These are phyloP conservation scores for Paracoccidioides lutzii DNA, from an alignment of 2,329 filamentous ascomycete species.

Conservation along the genomic window DNA sequence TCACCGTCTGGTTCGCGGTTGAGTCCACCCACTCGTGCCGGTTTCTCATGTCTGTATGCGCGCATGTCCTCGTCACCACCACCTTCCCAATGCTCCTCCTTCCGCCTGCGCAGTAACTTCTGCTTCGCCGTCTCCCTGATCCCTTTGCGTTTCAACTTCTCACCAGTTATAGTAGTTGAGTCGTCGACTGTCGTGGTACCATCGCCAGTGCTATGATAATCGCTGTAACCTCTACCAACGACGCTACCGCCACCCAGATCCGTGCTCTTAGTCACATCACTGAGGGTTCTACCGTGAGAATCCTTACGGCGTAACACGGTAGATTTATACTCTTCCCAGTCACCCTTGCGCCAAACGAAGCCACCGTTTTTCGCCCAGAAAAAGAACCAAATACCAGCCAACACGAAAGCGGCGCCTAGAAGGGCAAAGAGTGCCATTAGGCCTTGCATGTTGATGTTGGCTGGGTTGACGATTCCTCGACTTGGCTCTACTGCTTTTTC, in stretches of 20 bases:
- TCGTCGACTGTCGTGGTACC: constrained; percentile 33
- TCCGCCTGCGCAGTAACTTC: constrained; percentile 25
- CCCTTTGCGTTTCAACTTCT: constrained; percentile 17
- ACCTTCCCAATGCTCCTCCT: constrained; percentile 41
- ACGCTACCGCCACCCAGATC: constrained; percentile 74
- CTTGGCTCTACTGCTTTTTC: constrained; percentile 14
- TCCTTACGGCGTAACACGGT: constrained; percentile 82
- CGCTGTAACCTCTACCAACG: constrained; percentile 51
- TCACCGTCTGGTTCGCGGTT: constrained; percentile 72
- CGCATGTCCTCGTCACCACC: constrained; percentile 57
- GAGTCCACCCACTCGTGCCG: constrained; percentile 76
- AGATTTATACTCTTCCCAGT: constrained; percentile 98
- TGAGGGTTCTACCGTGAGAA: constrained; percentile 75
- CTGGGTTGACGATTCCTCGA: constrained; percentile 28
- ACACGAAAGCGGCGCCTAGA: constrained; percentile 62
- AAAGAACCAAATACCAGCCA: constrained; percentile 87
- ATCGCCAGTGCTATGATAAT: constrained; percentile 43
- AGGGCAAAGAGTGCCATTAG: constrained; percentile 79
- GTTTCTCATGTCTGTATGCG: constrained; percentile 72
- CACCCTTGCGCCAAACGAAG: constrained; percentile 68
- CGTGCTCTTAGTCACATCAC: constrained; percentile 69
- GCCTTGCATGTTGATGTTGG: constrained; percentile 40
- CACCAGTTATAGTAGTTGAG: constrained; percentile 34
- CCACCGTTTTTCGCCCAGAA: constrained; percentile 96
- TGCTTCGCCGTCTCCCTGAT: constrained; percentile 30